Percentiles rank a stretch among this genome's conserved stretches.
Conservation (phyloP, 257 asterid genomes). For the Ajuga chamaepitys region DNA sequence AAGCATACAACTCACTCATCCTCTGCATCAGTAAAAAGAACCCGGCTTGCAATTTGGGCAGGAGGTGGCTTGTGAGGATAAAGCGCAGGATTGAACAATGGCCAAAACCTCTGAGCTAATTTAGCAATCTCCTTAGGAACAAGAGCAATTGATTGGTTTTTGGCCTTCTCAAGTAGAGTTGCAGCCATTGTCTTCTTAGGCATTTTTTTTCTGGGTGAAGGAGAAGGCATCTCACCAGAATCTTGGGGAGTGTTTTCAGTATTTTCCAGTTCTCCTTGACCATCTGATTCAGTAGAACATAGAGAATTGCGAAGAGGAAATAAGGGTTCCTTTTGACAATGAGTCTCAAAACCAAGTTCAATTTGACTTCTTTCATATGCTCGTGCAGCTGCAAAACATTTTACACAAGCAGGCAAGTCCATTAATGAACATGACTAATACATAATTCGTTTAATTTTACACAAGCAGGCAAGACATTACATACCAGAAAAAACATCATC, state of each 20-base stretch:
- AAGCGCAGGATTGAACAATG: constrained; percentile 79
- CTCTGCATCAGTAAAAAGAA: constrained; percentile 93
- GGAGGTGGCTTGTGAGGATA: constrained; percentile 95
- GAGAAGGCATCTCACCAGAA: constrained; percentile 25
- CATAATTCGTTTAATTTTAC: too few relatives aligned
- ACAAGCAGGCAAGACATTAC: constrained; percentile 24
- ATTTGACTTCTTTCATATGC: constrained; percentile 42
- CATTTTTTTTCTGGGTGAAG: constrained; percentile 32
- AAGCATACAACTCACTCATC: constrained; percentile 89
- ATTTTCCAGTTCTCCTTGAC: constrained; percentile 34
- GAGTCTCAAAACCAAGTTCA: constrained; percentile 40
- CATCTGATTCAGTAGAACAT: constrained; percentile 38
- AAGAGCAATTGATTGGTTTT: constrained; percentile 60
- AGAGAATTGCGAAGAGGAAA: constrained; percentile 51
- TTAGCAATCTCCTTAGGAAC: constrained; percentile 85
- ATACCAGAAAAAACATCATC: constrained; percentile 77
- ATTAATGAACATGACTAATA: constrained; percentile 12
- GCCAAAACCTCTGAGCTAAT: constrained; percentile 75
- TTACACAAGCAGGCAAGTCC: constrained; percentile 14
- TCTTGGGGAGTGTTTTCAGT: constrained; percentile 25
- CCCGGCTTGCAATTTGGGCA: constrained; percentile 64
- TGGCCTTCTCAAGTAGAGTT: constrained; percentile 75
- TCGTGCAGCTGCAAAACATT: constrained; percentile 47
- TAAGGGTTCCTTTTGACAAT: constrained; percentile 57
- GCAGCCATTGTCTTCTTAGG: constrained; percentile 83